Conservation (phyloP, 345 rosid genomes). For the Eucalyptus cladocalyx region DNA sequence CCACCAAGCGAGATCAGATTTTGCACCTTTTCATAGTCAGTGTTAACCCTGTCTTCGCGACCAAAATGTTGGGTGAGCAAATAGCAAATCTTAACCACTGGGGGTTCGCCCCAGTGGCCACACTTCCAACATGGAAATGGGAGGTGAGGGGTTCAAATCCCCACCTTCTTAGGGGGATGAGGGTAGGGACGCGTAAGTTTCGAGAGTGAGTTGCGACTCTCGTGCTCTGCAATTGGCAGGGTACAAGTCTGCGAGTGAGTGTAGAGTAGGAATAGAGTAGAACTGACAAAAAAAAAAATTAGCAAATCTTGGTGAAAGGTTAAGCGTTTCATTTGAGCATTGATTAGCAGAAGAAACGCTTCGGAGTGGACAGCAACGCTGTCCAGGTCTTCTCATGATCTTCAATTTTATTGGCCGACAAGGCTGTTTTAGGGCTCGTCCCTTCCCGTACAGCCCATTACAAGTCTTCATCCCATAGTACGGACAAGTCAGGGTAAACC, state of each 20-base stretch:
- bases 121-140: too few relatives aligned
- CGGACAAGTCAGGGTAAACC: neutral
- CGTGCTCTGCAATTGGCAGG: too few relatives aligned
- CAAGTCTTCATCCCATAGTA: neutral
- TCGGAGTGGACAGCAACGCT: neutral
- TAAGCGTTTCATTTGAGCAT: neutral
- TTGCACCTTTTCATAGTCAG: neutral
- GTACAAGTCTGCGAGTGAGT: too few relatives aligned
- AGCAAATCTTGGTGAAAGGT: neutral
- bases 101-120: too few relatives aligned
- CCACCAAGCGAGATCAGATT: rapidly evolving
- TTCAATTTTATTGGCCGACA: neutral
- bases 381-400: neutral
- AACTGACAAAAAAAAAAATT: too few relatives aligned
- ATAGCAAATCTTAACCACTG: too few relatives aligned
- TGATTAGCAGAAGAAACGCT: neutral
- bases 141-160: too few relatives aligned
- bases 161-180: too few relatives aligned
- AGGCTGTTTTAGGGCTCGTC: neutral
- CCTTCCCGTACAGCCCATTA: neutral
- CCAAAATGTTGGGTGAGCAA: too few relatives aligned
- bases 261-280: too few relatives aligned
- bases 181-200: too few relatives aligned
- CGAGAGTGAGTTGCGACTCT: too few relatives aligned
- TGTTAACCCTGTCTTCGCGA: neutral